These are phyloP conservation scores for Cryphonectria parasitica DNA, from an alignment of 2,329 filamentous ascomycete species.

Conservation along the genomic window DNA sequence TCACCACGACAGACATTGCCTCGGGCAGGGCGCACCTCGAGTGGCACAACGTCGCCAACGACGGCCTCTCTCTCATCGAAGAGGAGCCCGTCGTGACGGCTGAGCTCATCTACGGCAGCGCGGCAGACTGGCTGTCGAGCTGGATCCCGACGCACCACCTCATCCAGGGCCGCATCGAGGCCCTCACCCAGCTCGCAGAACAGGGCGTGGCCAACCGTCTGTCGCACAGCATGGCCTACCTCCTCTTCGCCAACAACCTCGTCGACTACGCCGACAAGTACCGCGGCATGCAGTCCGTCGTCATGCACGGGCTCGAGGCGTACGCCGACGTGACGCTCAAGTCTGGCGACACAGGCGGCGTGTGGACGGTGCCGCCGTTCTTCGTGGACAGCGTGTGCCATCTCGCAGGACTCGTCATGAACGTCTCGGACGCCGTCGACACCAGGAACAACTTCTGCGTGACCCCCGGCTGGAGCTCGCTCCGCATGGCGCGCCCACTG, in stretches of 20 bases:
- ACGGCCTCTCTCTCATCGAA: constrained; percentile 35
- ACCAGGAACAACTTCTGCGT: constrained; percentile 40
- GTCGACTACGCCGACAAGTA: constrained; percentile 36
- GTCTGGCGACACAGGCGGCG: constrained; percentile 34
- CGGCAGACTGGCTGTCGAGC: constrained; percentile 54
- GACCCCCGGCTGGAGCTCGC: constrained; percentile 43
- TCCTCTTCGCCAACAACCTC: constrained; percentile 33
- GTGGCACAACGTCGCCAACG: constrained; percentile 41
- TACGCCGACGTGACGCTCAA: constrained; percentile 34
- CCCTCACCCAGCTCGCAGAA: constrained; percentile 53
- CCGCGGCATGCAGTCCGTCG: constrained; percentile 35
- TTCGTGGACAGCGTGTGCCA: constrained; percentile 46
- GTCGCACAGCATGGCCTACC: constrained; percentile 47
- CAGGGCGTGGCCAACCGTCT: constrained; percentile 63
- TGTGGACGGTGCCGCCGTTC: constrained; percentile 45
- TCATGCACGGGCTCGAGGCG: constrained; percentile 37
- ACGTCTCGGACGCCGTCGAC: constrained; percentile 42
- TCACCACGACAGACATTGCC: constrained; percentile 47
- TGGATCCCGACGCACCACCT: constrained; percentile 63
- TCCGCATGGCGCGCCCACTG: constrained; percentile 39
- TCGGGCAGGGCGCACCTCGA: constrained; percentile 49
- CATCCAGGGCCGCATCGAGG: constrained; percentile 53
- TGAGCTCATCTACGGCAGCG: constrained; percentile 55
- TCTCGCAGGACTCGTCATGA: constrained; percentile 47
- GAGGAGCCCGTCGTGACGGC: constrained; percentile 51